These are phyloP conservation scores for Hirschioporus abietinus DNA, from an alignment of 768 basidiomycete species.

Conservation along the genomic window DNA sequence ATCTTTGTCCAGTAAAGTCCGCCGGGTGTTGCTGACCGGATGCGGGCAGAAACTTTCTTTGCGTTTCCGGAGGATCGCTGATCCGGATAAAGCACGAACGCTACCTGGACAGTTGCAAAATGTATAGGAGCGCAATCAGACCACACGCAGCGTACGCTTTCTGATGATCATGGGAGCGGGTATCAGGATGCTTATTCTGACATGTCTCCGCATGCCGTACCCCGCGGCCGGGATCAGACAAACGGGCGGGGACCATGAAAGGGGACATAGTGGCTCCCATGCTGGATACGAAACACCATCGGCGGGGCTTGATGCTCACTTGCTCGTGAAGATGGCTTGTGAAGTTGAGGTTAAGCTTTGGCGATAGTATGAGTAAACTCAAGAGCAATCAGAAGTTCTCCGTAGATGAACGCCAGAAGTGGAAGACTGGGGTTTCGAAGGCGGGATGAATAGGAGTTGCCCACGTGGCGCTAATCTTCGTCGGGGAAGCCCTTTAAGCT, in stretches of 20 bases:
- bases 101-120: background rate
- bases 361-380: background rate
- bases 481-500: background rate
- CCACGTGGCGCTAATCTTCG: background rate
- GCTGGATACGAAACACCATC: background rate
- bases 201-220: background rate
- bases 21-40: background rate
- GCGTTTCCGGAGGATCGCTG: constrained; percentile 1
- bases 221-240: background rate
- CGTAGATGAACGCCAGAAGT: background rate
- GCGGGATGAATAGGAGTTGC: background rate
- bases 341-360: background rate
- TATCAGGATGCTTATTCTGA: background rate
- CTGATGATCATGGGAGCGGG: background rate
- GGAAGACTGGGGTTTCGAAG: background rate
- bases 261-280: constrained; percentile 1
- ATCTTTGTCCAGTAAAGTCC: background rate
- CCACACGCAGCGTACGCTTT: background rate
- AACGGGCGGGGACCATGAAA: background rate
- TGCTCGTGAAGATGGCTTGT: background rate
- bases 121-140: background rate
- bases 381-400: background rate
- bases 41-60: background rate
- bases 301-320: background rate
- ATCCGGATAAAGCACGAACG: background rate